Percentiles rank a stretch among this genome's conserved stretches.
These are phyloP conservation scores for Sphaerosporella brunnea DNA, from an alignment of 495 filamentous ascomycete species.

Conservation along the genomic window DNA sequence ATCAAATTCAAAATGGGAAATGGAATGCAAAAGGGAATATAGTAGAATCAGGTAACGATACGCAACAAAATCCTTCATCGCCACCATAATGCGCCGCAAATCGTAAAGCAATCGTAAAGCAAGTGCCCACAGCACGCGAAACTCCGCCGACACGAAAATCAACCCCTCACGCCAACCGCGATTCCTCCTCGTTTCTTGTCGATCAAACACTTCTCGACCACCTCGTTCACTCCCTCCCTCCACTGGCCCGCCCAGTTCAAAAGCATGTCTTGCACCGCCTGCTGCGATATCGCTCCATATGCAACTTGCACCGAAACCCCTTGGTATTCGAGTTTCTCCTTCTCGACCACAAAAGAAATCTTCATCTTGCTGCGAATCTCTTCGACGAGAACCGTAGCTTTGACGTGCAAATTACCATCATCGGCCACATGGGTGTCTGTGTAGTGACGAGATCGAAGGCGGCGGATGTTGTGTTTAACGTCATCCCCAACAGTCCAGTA, in stretches of 20 bases:
- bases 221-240: constrained; percentile 2
- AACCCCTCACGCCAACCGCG: constrained; percentile 2
- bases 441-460: constrained; percentile 9
- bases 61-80: too few species aligned
- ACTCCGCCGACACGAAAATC: not conserved
- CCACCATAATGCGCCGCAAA: too few species aligned
- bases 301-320: constrained; percentile 34
- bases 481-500: constrained; percentile 42
- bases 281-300: constrained; percentile 39
- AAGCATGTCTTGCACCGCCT: not conserved
- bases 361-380: constrained; percentile 44
- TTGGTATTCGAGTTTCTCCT: constrained; percentile 27
- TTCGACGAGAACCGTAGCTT: constrained; percentile 37
- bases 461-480: constrained; percentile 37
- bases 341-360: constrained; percentile 34
- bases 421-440: constrained; percentile 35
- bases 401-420: constrained; percentile 23
- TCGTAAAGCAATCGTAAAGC: not conserved
- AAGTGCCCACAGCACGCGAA: not conserved
- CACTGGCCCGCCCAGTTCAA: not conserved
- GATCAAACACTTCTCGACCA: constrained; percentile 2
- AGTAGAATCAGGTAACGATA: too few species aligned
- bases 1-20: too few species aligned
- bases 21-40: too few species aligned
- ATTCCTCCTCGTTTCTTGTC: constrained; percentile 1